Percentiles rank a stretch among this genome's conserved stretches.
Evolutionary conservation across 176 grass and related monocot genomes (phyloP).

Genomic region (Phyllostachys edulis): DNA sequence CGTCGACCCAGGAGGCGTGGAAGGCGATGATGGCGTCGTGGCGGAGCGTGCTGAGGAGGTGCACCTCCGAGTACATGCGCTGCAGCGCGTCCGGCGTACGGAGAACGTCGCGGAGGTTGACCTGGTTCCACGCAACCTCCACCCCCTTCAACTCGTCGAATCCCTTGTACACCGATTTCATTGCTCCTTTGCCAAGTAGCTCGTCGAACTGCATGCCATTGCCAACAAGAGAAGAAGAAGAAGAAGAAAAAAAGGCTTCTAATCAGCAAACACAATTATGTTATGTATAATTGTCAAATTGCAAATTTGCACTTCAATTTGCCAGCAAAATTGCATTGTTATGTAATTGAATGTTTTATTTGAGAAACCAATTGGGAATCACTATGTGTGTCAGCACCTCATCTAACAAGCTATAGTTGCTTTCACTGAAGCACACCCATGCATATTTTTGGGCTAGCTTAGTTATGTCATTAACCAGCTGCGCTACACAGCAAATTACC

Average conservation of each 20-base stretch:
- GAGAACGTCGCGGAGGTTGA: constrained; percentile 55
- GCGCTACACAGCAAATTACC: background rate
- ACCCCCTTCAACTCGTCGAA: constrained; percentile 75
- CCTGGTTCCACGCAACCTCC: constrained; percentile 97
- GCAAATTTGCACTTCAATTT: no score
- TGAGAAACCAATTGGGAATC: no score
- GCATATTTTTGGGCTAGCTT: no score
- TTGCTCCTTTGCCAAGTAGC: constrained; percentile 76
- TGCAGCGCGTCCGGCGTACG: constrained; percentile 61
- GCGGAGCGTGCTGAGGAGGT: constrained; percentile 60
- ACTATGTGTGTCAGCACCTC: no score
- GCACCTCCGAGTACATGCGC: constrained; percentile 89
- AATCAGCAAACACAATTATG: no score
- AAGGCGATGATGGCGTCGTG: constrained; percentile 79
- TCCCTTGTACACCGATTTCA: constrained; percentile 82
- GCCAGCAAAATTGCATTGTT: no score
- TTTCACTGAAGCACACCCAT: no score
- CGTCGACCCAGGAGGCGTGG: constrained; percentile 72
- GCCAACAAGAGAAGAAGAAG: background rate
- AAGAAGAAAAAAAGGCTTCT: no score
- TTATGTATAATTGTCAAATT: no score
- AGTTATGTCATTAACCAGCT: background rate
- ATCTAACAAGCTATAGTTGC: no score
- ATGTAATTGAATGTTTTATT: no score
- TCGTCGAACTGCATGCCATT: constrained; percentile 56